Conservation (phyloP, 305 asterid species). For the Solanum hybrid region DNA sequence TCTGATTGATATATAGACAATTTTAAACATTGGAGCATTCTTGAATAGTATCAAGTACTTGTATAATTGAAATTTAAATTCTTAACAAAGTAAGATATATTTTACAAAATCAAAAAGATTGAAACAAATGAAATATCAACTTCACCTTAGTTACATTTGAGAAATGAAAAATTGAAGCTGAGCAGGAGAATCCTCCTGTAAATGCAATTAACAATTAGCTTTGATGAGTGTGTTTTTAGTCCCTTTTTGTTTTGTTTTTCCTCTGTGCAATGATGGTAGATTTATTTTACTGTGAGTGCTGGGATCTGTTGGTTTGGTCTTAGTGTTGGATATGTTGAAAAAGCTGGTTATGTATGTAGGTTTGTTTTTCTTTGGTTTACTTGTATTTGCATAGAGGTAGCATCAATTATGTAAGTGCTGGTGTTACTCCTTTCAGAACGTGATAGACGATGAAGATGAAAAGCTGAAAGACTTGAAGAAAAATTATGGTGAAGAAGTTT, state of each 20-base stretch:
- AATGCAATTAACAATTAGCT: not conserved
- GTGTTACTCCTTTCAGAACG: constrained; percentile 31
- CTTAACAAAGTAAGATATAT: not conserved
- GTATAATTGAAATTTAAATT: not conserved
- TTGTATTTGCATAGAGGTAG: not conserved
- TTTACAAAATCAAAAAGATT: not conserved
- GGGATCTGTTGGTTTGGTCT: not conserved
- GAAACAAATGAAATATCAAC: not conserved
- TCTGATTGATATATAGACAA: not conserved
- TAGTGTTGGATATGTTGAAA: not conserved
- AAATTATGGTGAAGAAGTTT: constrained; percentile 40
- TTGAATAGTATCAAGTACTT: not conserved
- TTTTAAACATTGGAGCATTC: not conserved
- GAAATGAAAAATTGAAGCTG: not conserved
- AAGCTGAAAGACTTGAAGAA: constrained; percentile 58
- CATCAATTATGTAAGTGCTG: not conserved
- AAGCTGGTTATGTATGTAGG: not conserved
- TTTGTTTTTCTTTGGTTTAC: not conserved
- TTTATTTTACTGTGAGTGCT: not conserved
- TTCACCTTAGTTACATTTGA: not conserved
- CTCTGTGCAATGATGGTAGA: not conserved
- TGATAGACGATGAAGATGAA: constrained; percentile 55
- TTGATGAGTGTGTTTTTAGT: not conserved
- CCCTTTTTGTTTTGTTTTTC: not conserved
- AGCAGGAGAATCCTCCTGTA: not conserved